Conservation (phyloP, 805 yeast species). For the Myxozyma mucilagina region DNA sequence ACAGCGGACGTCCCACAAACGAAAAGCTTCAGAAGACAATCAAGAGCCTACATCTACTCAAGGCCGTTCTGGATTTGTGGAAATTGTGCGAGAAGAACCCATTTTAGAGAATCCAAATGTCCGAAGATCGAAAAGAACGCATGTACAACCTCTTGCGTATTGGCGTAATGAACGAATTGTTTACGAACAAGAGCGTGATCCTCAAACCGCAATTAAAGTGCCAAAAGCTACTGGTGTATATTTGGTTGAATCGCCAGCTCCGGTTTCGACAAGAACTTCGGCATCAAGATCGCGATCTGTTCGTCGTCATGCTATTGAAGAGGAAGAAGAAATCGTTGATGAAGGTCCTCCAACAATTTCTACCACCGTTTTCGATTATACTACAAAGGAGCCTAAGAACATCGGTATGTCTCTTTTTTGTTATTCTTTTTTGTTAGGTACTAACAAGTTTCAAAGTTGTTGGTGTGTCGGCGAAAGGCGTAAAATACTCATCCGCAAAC, state of each 20-base stretch:
- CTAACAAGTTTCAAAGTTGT: slow-evolving; percentile 12
- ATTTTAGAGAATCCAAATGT: slow-evolving; percentile 6
- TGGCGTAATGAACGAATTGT: slow-evolving; percentile 82
- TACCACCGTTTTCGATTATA: slow-evolving; percentile 19
- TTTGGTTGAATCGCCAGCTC: slow-evolving; percentile 33
- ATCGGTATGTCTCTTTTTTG: neutral
- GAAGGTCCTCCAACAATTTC: slow-evolving; percentile 21
- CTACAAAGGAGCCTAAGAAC: neutral
- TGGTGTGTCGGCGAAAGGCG: slow-evolving; percentile 26
- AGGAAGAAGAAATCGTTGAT: slow-evolving; percentile 13
- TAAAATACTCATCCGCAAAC: slow-evolving; percentile 14
- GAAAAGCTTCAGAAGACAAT: neutral
- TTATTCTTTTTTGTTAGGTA: neutral
- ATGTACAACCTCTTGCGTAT: slow-evolving; percentile 70
- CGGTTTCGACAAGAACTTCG: slow-evolving; percentile 41
- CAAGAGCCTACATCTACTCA: neutral
- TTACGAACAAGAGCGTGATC: slow-evolving; percentile 45
- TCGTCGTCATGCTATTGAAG: neutral
- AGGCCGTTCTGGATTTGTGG: slow-evolving; percentile 6
- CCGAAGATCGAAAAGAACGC: slow-evolving; percentile 65
- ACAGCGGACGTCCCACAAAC: neutral
- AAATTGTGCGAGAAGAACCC: neutral
- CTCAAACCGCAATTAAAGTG: slow-evolving; percentile 25
- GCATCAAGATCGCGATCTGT: neutral
- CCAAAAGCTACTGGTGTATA: slow-evolving; percentile 38